phyloP scores from a whole-genome alignment of 2,329 filamentous ascomycete genomes.

The Furcasterigmium sp. region DNA sequence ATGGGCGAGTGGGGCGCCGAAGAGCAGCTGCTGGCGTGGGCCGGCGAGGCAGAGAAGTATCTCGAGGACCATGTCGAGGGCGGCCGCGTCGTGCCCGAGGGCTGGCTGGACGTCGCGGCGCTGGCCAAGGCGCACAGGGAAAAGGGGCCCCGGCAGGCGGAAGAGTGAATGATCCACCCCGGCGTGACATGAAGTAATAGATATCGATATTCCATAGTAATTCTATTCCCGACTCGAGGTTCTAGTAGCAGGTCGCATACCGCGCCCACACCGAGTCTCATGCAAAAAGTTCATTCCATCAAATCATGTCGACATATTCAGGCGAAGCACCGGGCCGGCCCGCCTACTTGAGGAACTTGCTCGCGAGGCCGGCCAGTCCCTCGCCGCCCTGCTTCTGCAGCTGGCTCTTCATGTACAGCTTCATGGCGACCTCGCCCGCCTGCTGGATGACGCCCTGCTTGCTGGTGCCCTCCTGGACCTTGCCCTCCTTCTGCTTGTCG shows the following conservation, averaged over 20 bases:
- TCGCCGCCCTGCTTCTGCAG: constrained; percentile 47
- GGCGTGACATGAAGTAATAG: not conserved
- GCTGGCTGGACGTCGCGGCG: constrained; percentile 54
- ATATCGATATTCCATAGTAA: too few relatives aligned
- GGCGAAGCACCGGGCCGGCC: too few relatives aligned
- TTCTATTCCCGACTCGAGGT: too few relatives aligned
- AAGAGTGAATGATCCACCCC: not conserved
- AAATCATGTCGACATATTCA: too few relatives aligned
- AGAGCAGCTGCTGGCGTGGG: constrained; percentile 58
- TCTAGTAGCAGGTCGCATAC: too few relatives aligned
- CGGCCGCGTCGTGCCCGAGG: constrained; percentile 43
- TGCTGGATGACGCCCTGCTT: constrained; percentile 77
- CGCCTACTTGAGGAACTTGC: constrained; percentile 42
- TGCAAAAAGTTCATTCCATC: too few relatives aligned
- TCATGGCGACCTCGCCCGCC: constrained; percentile 81
- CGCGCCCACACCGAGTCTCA: too few relatives aligned
- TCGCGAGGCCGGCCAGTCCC: constrained; percentile 37
- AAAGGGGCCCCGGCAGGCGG: too few relatives aligned
- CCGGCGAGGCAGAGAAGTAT: constrained; percentile 50
- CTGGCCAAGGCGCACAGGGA: constrained; percentile 19
- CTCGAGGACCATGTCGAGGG: constrained; percentile 41
- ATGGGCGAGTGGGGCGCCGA: constrained; percentile 64
- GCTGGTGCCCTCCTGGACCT: constrained; percentile 52
- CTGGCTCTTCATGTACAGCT: constrained; percentile 85
- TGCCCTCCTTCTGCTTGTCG: constrained; percentile 47